These are phyloP conservation scores for Jatropha podagrica DNA, from an alignment of 441 rosid genomes.

Conservation along the genomic window DNA sequence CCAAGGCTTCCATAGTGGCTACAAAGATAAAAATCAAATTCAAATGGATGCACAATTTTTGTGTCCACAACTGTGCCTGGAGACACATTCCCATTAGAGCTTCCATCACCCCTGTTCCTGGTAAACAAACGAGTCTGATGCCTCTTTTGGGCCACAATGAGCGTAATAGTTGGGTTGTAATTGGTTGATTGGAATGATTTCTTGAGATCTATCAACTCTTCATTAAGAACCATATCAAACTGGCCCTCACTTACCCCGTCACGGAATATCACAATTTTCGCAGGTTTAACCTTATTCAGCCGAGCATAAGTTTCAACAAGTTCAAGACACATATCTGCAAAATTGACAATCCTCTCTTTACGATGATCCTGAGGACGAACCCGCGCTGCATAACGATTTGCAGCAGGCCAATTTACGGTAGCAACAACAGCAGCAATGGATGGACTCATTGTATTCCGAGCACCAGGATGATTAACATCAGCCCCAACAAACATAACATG, in stretches of 20 bases:
- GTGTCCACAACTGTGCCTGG: constrained; percentile 85
- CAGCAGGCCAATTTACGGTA: constrained; percentile 74
- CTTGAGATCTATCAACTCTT: constrained; percentile 58
- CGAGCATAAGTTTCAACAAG: constrained; percentile 46
- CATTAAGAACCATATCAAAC: constrained; percentile 84
- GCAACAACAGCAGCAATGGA: constrained; percentile 83
- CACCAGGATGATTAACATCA: constrained; percentile 78
- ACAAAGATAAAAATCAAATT: constrained; percentile 72
- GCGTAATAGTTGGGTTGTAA: constrained; percentile 59
- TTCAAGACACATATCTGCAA: constrained; percentile 63
- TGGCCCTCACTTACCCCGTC: constrained; percentile 90
- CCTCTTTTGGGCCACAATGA: constrained; percentile 82
- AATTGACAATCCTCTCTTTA: constrained; percentile 55
- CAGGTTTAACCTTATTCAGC: constrained; percentile 44
- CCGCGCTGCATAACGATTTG: constrained; percentile 67
- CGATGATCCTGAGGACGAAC: constrained; percentile 58
- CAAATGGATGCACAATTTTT: constrained; percentile 59
- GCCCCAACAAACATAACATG: constrained; percentile 82
- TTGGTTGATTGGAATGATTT: constrained; percentile 30
- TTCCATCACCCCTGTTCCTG: constrained; percentile 29
- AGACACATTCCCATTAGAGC: constrained; percentile 49
- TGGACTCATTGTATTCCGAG: constrained; percentile 54
- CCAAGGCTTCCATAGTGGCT: constrained; percentile 79
- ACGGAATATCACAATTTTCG: constrained; percentile 61
- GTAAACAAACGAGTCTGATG: constrained; percentile 78